phyloP scores from a whole-genome alignment of 75 land plant genomes.

The Pinus taeda region DNA sequence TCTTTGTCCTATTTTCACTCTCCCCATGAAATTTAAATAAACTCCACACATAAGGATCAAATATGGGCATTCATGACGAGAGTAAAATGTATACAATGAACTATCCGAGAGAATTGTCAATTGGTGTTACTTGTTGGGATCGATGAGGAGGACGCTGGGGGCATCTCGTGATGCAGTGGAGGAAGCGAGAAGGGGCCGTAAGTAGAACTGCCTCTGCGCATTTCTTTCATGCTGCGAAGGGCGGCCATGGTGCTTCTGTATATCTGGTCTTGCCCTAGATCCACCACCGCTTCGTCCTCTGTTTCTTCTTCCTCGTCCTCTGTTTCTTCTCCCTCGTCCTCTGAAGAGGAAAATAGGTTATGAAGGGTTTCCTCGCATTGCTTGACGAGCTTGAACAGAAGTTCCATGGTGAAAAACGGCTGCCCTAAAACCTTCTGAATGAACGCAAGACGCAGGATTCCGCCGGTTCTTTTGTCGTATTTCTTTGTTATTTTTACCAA shows the following conservation, averaged over 20 bases:
- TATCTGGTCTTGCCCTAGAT: slow-evolving; percentile 47
- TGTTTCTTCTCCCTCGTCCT: slow-evolving; percentile 5
- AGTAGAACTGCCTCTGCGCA: slow-evolving; percentile 72
- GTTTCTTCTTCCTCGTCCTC: neutral
- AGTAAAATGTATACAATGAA: too few relatives aligned
- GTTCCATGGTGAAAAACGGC: slow-evolving; percentile 68
- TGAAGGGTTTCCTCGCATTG: slow-evolving; percentile 65
- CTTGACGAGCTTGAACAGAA: slow-evolving; percentile 64
- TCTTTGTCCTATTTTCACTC: too few relatives aligned
- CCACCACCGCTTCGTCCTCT: slow-evolving; percentile 19
- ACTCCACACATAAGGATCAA: too few relatives aligned
- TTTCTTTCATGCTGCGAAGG: slow-evolving; percentile 44
- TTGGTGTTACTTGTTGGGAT: too few relatives aligned
- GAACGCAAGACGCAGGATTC: slow-evolving; percentile 63
- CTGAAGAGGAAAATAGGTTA: slow-evolving; percentile 31
- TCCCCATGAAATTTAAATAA: too few relatives aligned
- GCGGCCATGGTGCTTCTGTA: slow-evolving; percentile 63
- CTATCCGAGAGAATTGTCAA: too few relatives aligned
- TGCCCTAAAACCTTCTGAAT: slow-evolving; percentile 69
- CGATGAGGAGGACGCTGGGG: too few relatives aligned
- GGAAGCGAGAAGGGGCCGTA: slow-evolving; percentile 59
- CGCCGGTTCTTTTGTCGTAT: slow-evolving; percentile 77
- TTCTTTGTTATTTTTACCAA: slow-evolving; percentile 80
- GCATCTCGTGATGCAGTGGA: slow-evolving; percentile 24
- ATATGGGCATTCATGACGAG: too few relatives aligned